Percentiles rank a stretch among this genome's conserved stretches.
phyloP scores from a whole-genome alignment of 176 grass and related monocot species.

The Avena sativa region DNA sequence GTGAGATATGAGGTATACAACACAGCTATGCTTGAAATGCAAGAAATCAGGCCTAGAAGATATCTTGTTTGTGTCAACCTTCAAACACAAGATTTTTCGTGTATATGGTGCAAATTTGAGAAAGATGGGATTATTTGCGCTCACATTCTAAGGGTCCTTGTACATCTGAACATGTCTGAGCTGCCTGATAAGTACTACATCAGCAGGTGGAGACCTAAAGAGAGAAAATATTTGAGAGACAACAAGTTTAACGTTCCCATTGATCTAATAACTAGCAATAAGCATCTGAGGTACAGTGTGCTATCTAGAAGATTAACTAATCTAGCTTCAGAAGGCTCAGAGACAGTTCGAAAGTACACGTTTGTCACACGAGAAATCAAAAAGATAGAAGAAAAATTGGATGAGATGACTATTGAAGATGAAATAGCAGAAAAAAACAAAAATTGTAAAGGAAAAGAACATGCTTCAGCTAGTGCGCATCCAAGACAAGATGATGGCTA shows the following conservation, averaged over 20 bases:
- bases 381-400: neutral
- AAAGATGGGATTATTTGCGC: neutral
- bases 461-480: too few relatives aligned
- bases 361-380: neutral
- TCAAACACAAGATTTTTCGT: too few relatives aligned
- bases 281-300: too few relatives aligned
- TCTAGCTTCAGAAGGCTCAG: too few relatives aligned
- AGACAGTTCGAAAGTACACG: neutral
- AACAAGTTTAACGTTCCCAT: too few relatives aligned
- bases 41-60: accelerated
- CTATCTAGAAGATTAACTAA: too few relatives aligned
- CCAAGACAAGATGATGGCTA: neutral
- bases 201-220: neutral
- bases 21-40: too few relatives aligned
- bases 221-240: neutral
- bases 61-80: neutral
- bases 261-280: too few relatives aligned
- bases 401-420: neutral
- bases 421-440: neutral
- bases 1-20: neutral
- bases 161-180: too few relatives aligned
- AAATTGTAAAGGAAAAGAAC: neutral
- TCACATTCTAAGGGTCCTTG: too few relatives aligned
- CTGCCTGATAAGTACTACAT: too few relatives aligned
- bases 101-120: neutral